These are phyloP conservation scores for Hypomyces rosellus DNA, from an alignment of 2,329 filamentous ascomycete species.

Conservation along the genomic window DNA sequence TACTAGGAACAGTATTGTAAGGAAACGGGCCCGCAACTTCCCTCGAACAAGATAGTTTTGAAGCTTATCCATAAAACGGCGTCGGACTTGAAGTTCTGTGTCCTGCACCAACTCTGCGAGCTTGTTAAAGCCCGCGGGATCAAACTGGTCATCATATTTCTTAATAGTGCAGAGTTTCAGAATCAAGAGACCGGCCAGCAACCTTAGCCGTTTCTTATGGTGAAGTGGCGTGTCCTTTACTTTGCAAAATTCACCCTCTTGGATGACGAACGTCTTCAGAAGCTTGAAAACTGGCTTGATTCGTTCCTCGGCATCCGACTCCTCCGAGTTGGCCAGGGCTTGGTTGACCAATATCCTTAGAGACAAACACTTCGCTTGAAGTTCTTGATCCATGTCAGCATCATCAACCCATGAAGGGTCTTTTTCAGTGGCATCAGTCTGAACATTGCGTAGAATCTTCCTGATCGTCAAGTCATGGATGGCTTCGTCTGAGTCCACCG, in stretches of 20 bases:
- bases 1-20: constrained; percentile 81
- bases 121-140: constrained; percentile 68
- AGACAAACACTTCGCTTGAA: constrained; percentile 75
- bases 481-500: constrained; percentile 66
- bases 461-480: constrained; percentile 74
- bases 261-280: constrained; percentile 66
- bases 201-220: constrained; percentile 74
- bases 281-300: constrained; percentile 69
- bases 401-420: constrained; percentile 63
- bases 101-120: constrained; percentile 81
- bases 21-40: constrained; percentile 69
- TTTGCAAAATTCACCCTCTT: constrained; percentile 75
- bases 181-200: constrained; percentile 72
- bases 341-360: constrained; percentile 83
- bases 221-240: constrained; percentile 65
- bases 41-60: constrained; percentile 82
- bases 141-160: constrained; percentile 68
- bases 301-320: constrained; percentile 48
- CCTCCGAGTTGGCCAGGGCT: constrained; percentile 55
- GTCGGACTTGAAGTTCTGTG: constrained; percentile 63
- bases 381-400: constrained; percentile 68
- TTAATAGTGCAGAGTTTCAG: constrained; percentile 79
- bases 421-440: constrained; percentile 50
- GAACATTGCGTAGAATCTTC: constrained; percentile 65
- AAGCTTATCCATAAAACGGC: constrained; percentile 73